Conservation (phyloP, 1,284 basidiomycete genomes). For the Melampsora americana region DNA sequence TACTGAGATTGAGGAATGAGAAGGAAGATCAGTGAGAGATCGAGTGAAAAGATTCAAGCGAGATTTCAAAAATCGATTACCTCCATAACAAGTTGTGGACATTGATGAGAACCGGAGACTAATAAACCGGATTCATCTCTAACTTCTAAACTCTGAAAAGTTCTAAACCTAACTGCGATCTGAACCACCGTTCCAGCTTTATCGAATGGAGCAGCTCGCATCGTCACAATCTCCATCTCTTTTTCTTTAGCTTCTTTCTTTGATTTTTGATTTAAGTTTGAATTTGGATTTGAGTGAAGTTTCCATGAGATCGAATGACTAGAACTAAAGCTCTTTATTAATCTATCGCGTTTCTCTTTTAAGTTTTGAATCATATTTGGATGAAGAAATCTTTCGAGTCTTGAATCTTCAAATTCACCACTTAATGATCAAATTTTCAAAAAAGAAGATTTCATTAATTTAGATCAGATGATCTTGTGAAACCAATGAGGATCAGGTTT, state of each 20-base stretch:
- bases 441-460: neutral
- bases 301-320: constrained; percentile 35
- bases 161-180: constrained; percentile 31
- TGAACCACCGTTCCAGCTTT: constrained; percentile 30
- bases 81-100: constrained; percentile 27
- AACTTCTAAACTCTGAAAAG: constrained; percentile 27
- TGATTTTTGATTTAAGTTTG: neutral
- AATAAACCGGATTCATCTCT: constrained; percentile 34
- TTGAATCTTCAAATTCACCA: constrained; percentile 10
- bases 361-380: constrained; percentile 19
- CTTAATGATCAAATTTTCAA: neutral
- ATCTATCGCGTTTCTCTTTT: constrained; percentile 10
- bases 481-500: no score
- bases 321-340: constrained; percentile 19
- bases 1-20: constrained; percentile 11
- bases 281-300: constrained; percentile 1
- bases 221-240: constrained; percentile 22
- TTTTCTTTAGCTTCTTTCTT: neutral
- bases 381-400: constrained; percentile 18
- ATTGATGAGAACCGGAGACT: constrained; percentile 30
- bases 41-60: neutral
- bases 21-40: neutral
- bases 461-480: no score
- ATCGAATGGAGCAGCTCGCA: constrained; percentile 42
- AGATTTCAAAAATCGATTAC: no score